Evolutionary conservation across 1,139 yeast genomes (phyloP).

Genomic region (Lodderomyces theae): DNA sequence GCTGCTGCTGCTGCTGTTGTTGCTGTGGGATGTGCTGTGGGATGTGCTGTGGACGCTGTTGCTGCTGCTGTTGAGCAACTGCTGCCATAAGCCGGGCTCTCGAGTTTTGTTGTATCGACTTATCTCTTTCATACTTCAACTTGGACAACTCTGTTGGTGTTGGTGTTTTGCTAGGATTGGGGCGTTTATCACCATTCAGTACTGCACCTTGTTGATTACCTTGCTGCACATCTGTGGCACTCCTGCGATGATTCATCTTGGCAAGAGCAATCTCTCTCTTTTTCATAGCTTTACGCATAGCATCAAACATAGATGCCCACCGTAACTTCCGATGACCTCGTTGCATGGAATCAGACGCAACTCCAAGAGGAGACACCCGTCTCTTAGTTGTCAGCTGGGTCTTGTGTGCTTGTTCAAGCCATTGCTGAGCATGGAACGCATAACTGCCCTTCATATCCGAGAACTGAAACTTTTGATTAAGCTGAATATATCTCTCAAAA

Average conservation of each 20-base stretch:
- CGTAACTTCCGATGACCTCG: slow-evolving; percentile 86
- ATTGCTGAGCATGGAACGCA: slow-evolving; percentile 80
- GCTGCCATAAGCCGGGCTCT: slow-evolving; percentile 41
- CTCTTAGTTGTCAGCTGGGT: slow-evolving; percentile 86
- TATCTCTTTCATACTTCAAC: slow-evolving; percentile 81
- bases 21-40: no score
- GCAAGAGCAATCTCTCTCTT: slow-evolving; percentile 64
- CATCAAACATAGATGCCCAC: slow-evolving; percentile 96
- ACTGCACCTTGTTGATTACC: slow-evolving; percentile 8
- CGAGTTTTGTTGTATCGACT: slow-evolving; percentile 58
- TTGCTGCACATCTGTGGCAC: slow-evolving; percentile 19
- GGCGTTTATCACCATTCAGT: slow-evolving; percentile 15
- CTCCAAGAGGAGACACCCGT: slow-evolving; percentile 87
- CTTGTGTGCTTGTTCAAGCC: slow-evolving; percentile 89
- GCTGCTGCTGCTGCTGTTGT: slow-evolving; percentile 12
- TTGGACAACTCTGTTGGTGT: slow-evolving; percentile 81
- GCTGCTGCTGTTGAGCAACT: slow-evolving; percentile 35
- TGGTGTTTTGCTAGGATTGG: slow-evolving; percentile 45
- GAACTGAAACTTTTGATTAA: slow-evolving; percentile 83
- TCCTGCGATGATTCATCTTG: slow-evolving; percentile 32
- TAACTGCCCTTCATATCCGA: slow-evolving; percentile 85
- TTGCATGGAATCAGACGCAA: slow-evolving; percentile 86
- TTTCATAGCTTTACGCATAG: slow-evolving; percentile 84
- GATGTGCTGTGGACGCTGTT: slow-evolving; percentile 15
- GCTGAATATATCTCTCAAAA: slow-evolving; percentile 90